These are phyloP conservation scores for Tricholoma furcatifolium DNA, from an alignment of 768 basidiomycete genomes.

Conservation along the genomic window DNA sequence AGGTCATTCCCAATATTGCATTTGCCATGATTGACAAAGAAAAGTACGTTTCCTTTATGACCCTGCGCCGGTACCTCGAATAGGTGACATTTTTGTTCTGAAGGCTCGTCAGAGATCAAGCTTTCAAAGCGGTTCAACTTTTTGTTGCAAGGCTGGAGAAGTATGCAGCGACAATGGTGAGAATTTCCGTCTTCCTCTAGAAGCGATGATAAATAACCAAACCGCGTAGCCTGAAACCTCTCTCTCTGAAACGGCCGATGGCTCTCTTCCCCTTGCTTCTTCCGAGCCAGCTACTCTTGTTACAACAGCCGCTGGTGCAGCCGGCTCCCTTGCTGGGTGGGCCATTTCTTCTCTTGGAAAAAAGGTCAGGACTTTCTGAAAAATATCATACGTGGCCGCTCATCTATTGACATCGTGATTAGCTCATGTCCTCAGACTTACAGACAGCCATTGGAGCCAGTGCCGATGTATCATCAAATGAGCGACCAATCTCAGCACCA, in stretches of 20 bases:
- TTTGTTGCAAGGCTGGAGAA: slow-evolving; percentile 83
- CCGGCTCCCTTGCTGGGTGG: slow-evolving; percentile 92
- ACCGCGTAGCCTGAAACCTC: slow-evolving; percentile 38
- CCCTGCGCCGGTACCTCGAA: neutral
- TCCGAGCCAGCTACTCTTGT: slow-evolving; percentile 57
- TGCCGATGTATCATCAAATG: slow-evolving; percentile 21
- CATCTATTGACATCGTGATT: slow-evolving; percentile 7
- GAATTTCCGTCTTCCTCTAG: neutral
- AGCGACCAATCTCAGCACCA: slow-evolving; percentile 45
- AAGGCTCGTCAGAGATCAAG: slow-evolving; percentile 93
- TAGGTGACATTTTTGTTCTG: neutral
- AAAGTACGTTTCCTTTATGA: slow-evolving; percentile 52
- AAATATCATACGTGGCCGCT: neutral
- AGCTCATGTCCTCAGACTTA: slow-evolving; percentile 74
- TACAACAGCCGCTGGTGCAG: slow-evolving; percentile 87
- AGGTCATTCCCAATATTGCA: slow-evolving; percentile 85
- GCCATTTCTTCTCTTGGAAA: slow-evolving; percentile 89
- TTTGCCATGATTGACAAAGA: slow-evolving; percentile 86
- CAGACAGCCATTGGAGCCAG: slow-evolving; percentile 60
- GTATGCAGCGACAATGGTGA: slow-evolving; percentile 80
- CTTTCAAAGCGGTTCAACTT: slow-evolving; percentile 88
- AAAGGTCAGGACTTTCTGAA: slow-evolving; percentile 51
- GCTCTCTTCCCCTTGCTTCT: slow-evolving; percentile 24
- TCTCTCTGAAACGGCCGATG: slow-evolving; percentile 24
- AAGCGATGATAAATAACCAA: neutral